Evolutionary conservation across 768 basidiomycete genomes (phyloP).

Genomic region (Hypsizygus marmoreus): DNA sequence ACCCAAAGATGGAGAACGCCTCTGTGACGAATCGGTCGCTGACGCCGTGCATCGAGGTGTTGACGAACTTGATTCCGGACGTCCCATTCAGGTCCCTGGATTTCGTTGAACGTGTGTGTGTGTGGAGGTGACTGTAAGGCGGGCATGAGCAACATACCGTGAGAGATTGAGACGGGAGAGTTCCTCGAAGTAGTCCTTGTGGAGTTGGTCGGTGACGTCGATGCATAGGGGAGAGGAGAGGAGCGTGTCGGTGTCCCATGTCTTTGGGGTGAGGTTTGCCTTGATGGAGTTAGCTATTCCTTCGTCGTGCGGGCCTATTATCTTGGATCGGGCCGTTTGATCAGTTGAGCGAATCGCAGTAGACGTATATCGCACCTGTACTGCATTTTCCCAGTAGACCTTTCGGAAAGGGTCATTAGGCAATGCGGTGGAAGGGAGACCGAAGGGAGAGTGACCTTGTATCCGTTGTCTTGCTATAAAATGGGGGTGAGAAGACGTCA

Average conservation of each 20-base stretch:
- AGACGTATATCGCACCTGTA: conserved; percentile 54
- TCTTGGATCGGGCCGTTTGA: conserved; percentile 42
- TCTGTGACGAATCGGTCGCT: conserved; percentile 62
- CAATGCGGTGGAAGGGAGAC: not conserved
- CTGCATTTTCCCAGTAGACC: conserved; percentile 91
- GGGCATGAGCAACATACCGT: conserved; percentile 21
- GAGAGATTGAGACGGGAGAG: conserved; percentile 30
- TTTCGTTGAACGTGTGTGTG: not conserved
- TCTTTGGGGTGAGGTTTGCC: conserved; percentile 55
- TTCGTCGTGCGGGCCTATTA: conserved; percentile 80
- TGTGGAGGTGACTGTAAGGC: not conserved
- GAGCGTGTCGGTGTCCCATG: conserved; percentile 41
- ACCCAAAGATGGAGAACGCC: conserved; percentile 62
- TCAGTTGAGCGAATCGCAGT: not conserved
- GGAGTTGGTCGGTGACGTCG: conserved; percentile 62
- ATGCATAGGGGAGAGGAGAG: conserved; percentile 45
- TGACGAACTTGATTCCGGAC: conserved; percentile 62
- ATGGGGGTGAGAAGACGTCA: not conserved
- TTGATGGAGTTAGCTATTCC: conserved; percentile 73
- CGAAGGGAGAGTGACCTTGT: conserved; percentile 54
- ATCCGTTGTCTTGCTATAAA: conserved; percentile 80
- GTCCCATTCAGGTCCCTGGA: conserved; percentile 33
- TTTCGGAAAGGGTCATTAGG: conserved; percentile 26
- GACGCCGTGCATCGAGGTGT: conserved; percentile 92
- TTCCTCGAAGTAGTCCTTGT: conserved; percentile 55